Conservation (phyloP, 1,284 basidiomycete genomes). For the Ceratobasidium sp. region DNA sequence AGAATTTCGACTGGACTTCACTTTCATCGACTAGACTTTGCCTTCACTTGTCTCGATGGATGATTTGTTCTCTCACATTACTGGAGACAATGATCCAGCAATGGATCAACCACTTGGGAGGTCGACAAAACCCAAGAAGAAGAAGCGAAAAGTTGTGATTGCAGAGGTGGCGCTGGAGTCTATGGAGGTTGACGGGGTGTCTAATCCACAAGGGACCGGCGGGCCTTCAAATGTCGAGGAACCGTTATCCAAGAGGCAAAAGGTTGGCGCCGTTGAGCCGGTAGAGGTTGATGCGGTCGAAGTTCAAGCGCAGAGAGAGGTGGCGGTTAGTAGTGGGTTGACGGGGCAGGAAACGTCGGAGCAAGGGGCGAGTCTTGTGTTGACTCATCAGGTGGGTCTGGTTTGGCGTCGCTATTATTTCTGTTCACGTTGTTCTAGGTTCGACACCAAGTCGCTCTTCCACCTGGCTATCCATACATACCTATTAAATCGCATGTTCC, state of each 20-base stretch:
- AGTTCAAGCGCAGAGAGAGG: constrained; percentile 88
- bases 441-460: constrained; percentile 95
- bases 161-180: constrained; percentile 1
- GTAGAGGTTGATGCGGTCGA: constrained; percentile 91
- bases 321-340: constrained; percentile 86
- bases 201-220: neutral
- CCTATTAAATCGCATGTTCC: constrained; percentile 95
- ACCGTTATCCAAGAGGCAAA: constrained; percentile 62
- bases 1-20: constrained; percentile 28
- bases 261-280: constrained; percentile 71
- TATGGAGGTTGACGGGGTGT: constrained; percentile 27
- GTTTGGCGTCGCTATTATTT: constrained; percentile 21
- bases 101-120: constrained; percentile 14
- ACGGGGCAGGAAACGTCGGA: constrained; percentile 71
- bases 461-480: constrained; percentile 90
- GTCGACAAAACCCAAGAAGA: constrained; percentile 17
- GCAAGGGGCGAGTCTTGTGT: constrained; percentile 75
- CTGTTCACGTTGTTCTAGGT: constrained; percentile 64
- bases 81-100: constrained; percentile 36
- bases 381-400: constrained; percentile 78
- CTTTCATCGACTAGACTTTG: no score
- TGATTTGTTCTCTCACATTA: constrained; percentile 40
- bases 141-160: constrained; percentile 14
- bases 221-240: neutral
- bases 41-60: constrained; percentile 28